Base-by-base conservation (phyloP, 306 rosid species). In the Rubus idaeus region DNA sequence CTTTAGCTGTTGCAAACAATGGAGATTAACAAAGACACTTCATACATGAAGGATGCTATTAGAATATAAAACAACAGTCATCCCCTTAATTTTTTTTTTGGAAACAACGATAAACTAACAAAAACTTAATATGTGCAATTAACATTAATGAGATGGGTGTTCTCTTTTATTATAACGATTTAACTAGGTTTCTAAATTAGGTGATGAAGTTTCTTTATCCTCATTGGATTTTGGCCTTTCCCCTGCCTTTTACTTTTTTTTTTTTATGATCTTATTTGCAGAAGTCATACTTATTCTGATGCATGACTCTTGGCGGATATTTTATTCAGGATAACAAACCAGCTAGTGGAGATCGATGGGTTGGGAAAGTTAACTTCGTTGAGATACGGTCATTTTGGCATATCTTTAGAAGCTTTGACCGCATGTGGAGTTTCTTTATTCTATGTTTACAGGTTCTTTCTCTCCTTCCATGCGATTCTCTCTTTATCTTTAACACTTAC, bases 321-420 rank as follows among this genome's bases (percentile, higher is more conserved):
- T 75, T 64, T 81, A 37, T 83, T 55, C 92, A 95, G 97, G 97
- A 88, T 78, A 80, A 61, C 71, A 95, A 88, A 80, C 84, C 89
- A 50, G 69, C 76, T 58, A 62, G 75, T 61, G 83, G 73, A 75
- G 97, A 88, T 85, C 87, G 87, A 84, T 92, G 98, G 98, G 92
- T 92, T 65, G 98, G 97, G 80, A 95, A 95, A 86, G 98, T 81
- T 40, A 90, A 92, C 78, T 95, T 95, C 67, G 98, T 95, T 70
- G 98, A 95, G 91, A 92, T 95, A 78, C 87, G 97, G 81, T 89
- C 98, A 50, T 95, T 90, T 87, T 90, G 96, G 97, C 98, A 95
- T 88, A 58, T 91, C 77, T 95, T 92, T 85, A 86, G 98, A 90
- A 95, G 98, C 89, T 95, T 95, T 87, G 98, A 95, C 63, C 93